A percentile compares a stretch with the other conserved stretches of the same genome.
Evolutionary conservation across 164 flowering plant species (phyloP).

Genomic region (Nymphaea colorata): DNA sequence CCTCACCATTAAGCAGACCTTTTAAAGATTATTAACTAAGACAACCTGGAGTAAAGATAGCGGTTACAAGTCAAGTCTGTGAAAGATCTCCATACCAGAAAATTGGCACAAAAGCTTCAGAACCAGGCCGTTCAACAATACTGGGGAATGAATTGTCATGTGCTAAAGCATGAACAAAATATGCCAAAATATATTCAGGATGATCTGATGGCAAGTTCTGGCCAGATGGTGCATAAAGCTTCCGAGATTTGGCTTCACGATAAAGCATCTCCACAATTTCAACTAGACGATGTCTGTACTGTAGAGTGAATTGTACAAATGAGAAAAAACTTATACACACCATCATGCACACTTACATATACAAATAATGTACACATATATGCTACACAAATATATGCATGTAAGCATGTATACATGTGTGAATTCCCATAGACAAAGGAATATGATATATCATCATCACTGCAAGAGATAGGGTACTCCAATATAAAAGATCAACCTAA

Average conservation of each 20-base stretch:
- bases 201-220: constrained; percentile 30
- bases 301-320: constrained; percentile 7
- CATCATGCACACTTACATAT: too few relatives aligned
- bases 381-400: too few relatives aligned
- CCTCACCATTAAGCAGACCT: too few relatives aligned
- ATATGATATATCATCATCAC: too few relatives aligned
- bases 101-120: constrained; percentile 48
- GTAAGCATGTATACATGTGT: too few relatives aligned
- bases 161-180: constrained; percentile 78
- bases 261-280: constrained; percentile 77
- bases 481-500: too few relatives aligned
- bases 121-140: constrained; percentile 60
- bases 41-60: not conserved
- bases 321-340: too few relatives aligned
- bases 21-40: not conserved
- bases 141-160: constrained; percentile 73
- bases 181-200: constrained; percentile 71
- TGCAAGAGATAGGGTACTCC: too few relatives aligned
- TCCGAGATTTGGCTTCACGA: constrained; percentile 48
- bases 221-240: constrained; percentile 45
- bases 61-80: too few relatives aligned
- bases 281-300: constrained; percentile 63
- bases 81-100: constrained; percentile 44
- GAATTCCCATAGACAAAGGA: too few relatives aligned
- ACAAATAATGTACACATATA: too few relatives aligned